Conservation (phyloP, 1,139 yeast genomes). For the Taiozyma sp. region DNA sequence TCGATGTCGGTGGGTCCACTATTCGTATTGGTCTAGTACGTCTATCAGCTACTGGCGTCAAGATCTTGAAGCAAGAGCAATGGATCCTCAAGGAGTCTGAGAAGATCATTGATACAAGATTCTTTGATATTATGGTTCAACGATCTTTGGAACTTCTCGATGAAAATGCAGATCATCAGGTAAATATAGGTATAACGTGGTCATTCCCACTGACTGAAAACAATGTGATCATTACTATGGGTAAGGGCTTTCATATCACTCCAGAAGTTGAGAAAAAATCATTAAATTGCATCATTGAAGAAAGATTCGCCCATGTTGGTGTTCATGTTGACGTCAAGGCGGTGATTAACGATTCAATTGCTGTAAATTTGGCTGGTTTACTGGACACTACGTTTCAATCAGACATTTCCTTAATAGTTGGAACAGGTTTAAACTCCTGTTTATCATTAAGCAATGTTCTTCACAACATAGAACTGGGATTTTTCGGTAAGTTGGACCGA, state of each 20-base stretch:
- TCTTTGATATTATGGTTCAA: constrained; percentile 23
- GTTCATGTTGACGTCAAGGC: constrained; percentile 15
- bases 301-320: constrained; percentile 2
- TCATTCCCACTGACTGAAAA: constrained; percentile 29
- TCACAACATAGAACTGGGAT: constrained; percentile 30
- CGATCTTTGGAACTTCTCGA: constrained; percentile 7
- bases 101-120: constrained; percentile 21
- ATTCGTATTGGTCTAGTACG: constrained; percentile 13
- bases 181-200: constrained; percentile 28
- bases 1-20: constrained; percentile 25
- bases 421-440: constrained; percentile 33
- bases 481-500: constrained; percentile 23
- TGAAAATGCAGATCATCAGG: not conserved
- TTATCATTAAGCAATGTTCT: constrained; percentile 16
- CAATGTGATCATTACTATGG: constrained; percentile 28
- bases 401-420: constrained; percentile 29
- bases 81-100: constrained; percentile 14
- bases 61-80: constrained; percentile 2
- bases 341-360: constrained; percentile 31
- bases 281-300: constrained; percentile 17
- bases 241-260: constrained; percentile 29
- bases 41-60: not conserved
- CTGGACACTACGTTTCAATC: constrained; percentile 9
- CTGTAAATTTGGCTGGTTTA: constrained; percentile 24
- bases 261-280: constrained; percentile 16